Evolutionary conservation across 495 filamentous ascomycete genomes (phyloP), one percentile per base, ranked within the genome.

Genomic region (Xylaria acuta): DNA sequence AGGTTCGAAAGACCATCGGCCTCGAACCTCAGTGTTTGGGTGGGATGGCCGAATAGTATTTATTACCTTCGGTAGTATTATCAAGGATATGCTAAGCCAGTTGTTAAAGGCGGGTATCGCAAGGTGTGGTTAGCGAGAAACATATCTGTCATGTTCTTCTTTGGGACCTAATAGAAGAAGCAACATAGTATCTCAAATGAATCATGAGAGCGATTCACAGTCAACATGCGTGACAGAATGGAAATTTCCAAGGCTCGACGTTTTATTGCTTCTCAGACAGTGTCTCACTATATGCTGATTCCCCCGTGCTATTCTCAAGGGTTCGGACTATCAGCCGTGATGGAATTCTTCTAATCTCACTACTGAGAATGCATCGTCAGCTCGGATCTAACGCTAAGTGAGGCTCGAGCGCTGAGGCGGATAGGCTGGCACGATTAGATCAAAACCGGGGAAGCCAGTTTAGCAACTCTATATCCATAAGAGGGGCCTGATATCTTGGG

Each of bases 271-370:
- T 11, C n/a, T 22, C 8, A 40, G n/a, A 60, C 58, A 60, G 58
- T 60, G 58, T 60, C 58, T 60, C 5, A 60, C 5, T 59, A 36
- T 60, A 60, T 38, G 34, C 32, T 22, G 58, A 60, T 22, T 36
- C 12, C 1, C 22, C 30, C 22, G 25, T 54, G 51, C 14, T 11
- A 60, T 38, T 11, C 0, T 22, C 2, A 2, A 60, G 12, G 14
- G 20, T 36, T 38, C 34, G 1, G 58, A 36, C 58, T 60, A 1
- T 38, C 18, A 12, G 7, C 53, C 12, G 14, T 18, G 27, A 56
- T 56, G 14, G 11, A 14, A 56, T 30, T 18, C 5, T 30, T 56
- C 53, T 38, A 18, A 38, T 38, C 7, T 34, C 30, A 22, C 27
- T 16, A 0, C 30, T 34, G 9, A n/a, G 3, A 5, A 16, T 36